Evolutionary conservation across 805 yeast genomes (phyloP).

Genomic region (Zygosaccharomyces pseudorouxii): DNA sequence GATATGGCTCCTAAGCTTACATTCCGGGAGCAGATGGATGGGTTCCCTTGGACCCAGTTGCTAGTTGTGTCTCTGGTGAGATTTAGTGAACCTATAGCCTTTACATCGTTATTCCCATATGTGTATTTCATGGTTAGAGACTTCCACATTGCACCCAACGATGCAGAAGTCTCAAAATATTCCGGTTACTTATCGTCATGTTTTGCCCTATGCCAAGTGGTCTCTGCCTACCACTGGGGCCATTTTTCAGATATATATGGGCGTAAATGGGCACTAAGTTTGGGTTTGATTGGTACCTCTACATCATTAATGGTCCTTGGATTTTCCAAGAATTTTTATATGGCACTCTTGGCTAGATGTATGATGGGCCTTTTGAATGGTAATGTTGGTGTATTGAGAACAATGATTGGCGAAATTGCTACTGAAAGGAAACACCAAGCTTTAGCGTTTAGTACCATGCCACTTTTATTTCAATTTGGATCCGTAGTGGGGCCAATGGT

Average conservation of each 20-base stretch:
- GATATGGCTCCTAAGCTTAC: conserved; percentile 19
- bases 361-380: conserved; percentile 58
- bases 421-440: conserved; percentile 55
- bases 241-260: conserved; percentile 50
- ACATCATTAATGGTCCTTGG: conserved; percentile 49
- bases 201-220: conserved; percentile 58
- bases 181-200: conserved; percentile 59
- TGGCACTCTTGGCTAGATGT: conserved; percentile 51
- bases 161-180: conserved; percentile 52
- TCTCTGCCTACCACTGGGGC: conserved; percentile 61
- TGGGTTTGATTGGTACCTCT: conserved; percentile 51
- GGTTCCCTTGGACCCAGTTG: conserved; percentile 52
- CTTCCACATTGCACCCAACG: conserved; percentile 46
- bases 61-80: conserved; percentile 42
- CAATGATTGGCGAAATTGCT: conserved; percentile 58
- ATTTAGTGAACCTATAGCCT: conserved; percentile 59
- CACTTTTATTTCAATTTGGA: conserved; percentile 59
- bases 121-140: conserved; percentile 60
- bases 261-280: conserved; percentile 48
- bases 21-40: conserved; percentile 49
- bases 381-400: conserved; percentile 60
- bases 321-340: conserved; percentile 46
- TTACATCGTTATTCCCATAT: conserved; percentile 61
- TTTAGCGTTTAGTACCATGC: conserved; percentile 56
- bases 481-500: conserved; percentile 57